Evolutionary conservation across 2,329 filamentous ascomycete species (phyloP), one percentile per base, ranked within the genome.

Genomic region (Colletotrichum sp.): DNA sequence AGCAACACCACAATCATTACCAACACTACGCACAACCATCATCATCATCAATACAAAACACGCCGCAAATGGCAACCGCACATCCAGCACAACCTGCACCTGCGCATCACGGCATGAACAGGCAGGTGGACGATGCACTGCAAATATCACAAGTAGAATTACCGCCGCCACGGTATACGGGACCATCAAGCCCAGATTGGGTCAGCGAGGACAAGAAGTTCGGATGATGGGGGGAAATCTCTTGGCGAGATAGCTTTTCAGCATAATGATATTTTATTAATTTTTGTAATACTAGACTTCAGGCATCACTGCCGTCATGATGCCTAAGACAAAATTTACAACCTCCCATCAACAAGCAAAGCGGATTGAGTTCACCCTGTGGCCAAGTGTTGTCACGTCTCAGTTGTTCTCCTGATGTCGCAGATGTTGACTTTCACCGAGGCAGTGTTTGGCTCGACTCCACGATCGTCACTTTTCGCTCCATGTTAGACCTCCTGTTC

Each of bases 131-230:
- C 5, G 72, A 74, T 8, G 72, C 72, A 27, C 57, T 74, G 12
- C 72, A 74, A 67, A 71, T 74, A 74, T 74, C 72, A 13, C 69
- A n/a, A 57, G 62, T 74, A 58, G 72, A 74, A 63, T 21, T 74
- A 54, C 72, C 72, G 57, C 72, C 72, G 57, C 72, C 72, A 21
- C 43, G 72, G 34, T 74, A 74, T 34, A 43, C 55, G 13, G 72
- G 68, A 11, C 72, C 71, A 9, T 55, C 62, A 21, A 63, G 62
- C 27, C 27, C 58, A 21, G 69, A 67, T 47, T 74, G 72, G 72
- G 69, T 38, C 33, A 61, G 68, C 47, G 72, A 74, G 18, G 72
- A 74, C 15, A 74, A 74, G 62, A 72, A 72, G 63, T 43, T 67
- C 8, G 72, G 63, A 67, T 67, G 47, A 51, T 24, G 55, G 13